A percentile compares a stretch with the other conserved stretches of the same genome.
These are phyloP conservation scores for Vaccinium darrowii DNA, from an alignment of 148 eudicot genomes.

Conservation along the genomic window DNA sequence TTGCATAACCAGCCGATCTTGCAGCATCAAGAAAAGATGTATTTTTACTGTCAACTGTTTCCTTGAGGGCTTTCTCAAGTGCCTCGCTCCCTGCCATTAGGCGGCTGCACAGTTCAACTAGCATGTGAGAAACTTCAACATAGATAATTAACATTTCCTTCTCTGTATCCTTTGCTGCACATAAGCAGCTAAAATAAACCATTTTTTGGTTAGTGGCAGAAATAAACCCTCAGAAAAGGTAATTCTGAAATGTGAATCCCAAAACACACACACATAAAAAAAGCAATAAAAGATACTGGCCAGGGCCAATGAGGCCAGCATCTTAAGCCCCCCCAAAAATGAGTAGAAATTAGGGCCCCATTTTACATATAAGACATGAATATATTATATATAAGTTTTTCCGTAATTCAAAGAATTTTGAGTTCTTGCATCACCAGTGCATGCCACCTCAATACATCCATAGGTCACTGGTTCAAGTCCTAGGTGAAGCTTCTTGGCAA, in stretches of 20 bases:
- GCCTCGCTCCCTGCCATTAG: slow-evolving; percentile 78
- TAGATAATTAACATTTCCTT: background rate
- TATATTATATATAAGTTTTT: no score
- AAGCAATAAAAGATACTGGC: background rate
- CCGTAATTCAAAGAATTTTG: no score
- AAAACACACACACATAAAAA: background rate
- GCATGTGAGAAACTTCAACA: slow-evolving; percentile 11
- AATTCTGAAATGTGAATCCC: background rate
- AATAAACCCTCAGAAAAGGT: background rate
- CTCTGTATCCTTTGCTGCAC: slow-evolving; percentile 9
- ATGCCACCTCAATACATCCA: no score
- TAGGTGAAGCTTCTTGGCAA: no score
- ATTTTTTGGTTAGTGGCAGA: background rate
- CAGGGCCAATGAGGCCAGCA: no score
- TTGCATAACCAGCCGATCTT: slow-evolving; percentile 70
- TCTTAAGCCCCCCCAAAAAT: no score
- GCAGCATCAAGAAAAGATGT: slow-evolving; percentile 82
- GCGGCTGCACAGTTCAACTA: slow-evolving; percentile 60
- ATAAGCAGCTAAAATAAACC: slow-evolving; percentile 3
- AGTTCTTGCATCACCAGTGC: no score
- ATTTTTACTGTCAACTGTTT: slow-evolving; percentile 69
- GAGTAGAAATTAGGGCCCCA: no score
- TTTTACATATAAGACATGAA: no score
- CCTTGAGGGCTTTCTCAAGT: slow-evolving; percentile 62
- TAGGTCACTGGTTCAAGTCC: no score